phyloP scores from a whole-genome alignment of 2,329 filamentous ascomycete species.

The Graphium sp. region DNA sequence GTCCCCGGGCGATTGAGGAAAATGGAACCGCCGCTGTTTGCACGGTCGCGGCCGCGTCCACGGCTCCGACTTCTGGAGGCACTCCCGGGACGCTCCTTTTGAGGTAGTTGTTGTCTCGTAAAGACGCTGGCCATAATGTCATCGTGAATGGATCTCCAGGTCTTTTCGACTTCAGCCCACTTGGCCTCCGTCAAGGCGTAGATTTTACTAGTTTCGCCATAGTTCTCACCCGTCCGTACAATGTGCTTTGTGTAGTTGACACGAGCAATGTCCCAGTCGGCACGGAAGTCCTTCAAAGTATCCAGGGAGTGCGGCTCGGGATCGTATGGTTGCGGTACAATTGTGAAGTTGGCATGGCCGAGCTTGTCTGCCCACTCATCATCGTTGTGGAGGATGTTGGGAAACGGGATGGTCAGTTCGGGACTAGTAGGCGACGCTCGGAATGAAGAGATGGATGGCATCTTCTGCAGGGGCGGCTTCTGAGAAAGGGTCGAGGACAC shows the following conservation, averaged over 20 bases:
- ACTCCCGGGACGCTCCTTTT: no score
- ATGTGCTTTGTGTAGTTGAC: slow-evolving; percentile 82
- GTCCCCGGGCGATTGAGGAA: slow-evolving; percentile 13
- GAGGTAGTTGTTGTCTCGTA: slow-evolving; percentile 7
- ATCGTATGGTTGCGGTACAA: slow-evolving; percentile 64
- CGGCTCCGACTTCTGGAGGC: slow-evolving; percentile 22
- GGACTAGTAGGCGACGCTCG: slow-evolving; percentile 43
- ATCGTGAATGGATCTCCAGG: slow-evolving; percentile 59
- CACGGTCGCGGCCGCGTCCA: slow-evolving; percentile 17
- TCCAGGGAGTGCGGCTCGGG: slow-evolving; percentile 44
- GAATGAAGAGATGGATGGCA: slow-evolving; percentile 65
- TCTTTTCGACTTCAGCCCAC: slow-evolving; percentile 63
- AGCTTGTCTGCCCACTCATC: slow-evolving; percentile 76
- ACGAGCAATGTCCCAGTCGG: slow-evolving; percentile 70
- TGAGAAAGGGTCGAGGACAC: slow-evolving; percentile 17
- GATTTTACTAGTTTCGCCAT: slow-evolving; percentile 76
- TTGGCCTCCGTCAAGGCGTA: slow-evolving; percentile 77
- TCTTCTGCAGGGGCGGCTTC: slow-evolving; percentile 35
- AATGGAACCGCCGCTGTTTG: slow-evolving; percentile 21
- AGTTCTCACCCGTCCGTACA: slow-evolving; percentile 76
- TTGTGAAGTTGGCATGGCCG: slow-evolving; percentile 87
- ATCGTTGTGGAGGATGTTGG: slow-evolving; percentile 48
- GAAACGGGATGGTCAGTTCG: slow-evolving; percentile 35
- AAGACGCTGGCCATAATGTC: slow-evolving; percentile 31
- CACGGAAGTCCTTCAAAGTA: slow-evolving; percentile 43